These are phyloP conservation scores for Sporisorium exsertum DNA, from an alignment of 1,284 basidiomycete genomes.

Conservation along the genomic window DNA sequence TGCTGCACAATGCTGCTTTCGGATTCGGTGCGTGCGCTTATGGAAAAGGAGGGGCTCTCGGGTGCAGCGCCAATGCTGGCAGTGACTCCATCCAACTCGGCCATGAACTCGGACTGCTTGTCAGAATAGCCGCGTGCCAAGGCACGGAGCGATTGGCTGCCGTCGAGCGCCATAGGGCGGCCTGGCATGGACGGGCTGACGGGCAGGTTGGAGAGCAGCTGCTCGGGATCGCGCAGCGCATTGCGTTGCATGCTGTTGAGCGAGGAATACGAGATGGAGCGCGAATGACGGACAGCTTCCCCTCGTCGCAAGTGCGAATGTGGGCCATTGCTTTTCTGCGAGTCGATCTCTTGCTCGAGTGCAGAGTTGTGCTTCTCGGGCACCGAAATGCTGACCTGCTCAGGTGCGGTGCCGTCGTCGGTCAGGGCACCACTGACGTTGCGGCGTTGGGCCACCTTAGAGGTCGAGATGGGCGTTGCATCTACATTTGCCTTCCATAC, in stretches of 20 bases:
- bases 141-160: conserved; percentile 40
- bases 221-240: conserved; percentile 20
- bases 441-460: conserved; percentile 31
- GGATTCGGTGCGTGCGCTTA: conserved; percentile 58
- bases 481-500: conserved; percentile 22
- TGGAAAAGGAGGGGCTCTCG: conserved; percentile 56
- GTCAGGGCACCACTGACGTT: conserved; percentile 40
- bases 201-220: conserved; percentile 29
- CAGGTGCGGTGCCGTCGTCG: conserved; percentile 38
- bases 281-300: conserved; percentile 51
- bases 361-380: conserved; percentile 23
- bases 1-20: conserved; percentile 43
- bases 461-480: conserved; percentile 22
- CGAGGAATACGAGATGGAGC: conserved; percentile 63
- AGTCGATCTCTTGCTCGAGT: conserved; percentile 8
- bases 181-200: conserved; percentile 41
- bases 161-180: conserved; percentile 28
- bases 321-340: conserved; percentile 10
- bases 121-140: conserved; percentile 38
- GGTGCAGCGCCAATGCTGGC: conserved; percentile 33
- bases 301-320: conserved; percentile 14
- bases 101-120: conserved; percentile 36
- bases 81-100: conserved; percentile 33
- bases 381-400: conserved; percentile 21
- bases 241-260: conserved; percentile 46